Evolutionary conservation across 2,329 filamentous ascomycete genomes (phyloP).

Genomic region (Aureobasidium sp.): DNA sequence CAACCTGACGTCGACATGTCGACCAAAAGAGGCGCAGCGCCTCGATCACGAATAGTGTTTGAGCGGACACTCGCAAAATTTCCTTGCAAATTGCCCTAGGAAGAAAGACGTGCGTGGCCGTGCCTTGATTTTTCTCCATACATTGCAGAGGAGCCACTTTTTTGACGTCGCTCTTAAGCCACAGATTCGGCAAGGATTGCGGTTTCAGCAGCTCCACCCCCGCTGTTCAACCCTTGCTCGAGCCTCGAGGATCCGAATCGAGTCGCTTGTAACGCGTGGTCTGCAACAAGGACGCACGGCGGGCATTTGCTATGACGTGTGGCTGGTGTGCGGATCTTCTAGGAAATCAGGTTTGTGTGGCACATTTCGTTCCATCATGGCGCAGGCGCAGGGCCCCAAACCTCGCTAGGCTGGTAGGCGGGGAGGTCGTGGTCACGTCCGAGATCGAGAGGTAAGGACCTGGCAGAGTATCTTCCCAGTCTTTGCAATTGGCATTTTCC

Average conservation of each 20-base stretch:
- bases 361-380: slow-evolving; percentile 8
- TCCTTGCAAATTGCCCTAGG: background rate
- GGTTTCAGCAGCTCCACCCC: background rate
- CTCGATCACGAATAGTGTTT: slow-evolving; percentile 8
- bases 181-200: slow-evolving; percentile 1
- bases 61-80: background rate
- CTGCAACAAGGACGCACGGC: background rate
- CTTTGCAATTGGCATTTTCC: background rate
- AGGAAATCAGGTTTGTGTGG: slow-evolving; percentile 15
- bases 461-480: background rate
- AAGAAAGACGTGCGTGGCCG: background rate
- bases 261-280: slow-evolving; percentile 2
- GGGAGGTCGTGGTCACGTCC: background rate
- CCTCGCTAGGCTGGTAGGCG: background rate
- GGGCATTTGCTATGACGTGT: slow-evolving; percentile 9
- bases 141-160: background rate
- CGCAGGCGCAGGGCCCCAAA: background rate
- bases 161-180: background rate
- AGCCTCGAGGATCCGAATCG: background rate
- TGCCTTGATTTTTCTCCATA: slow-evolving; percentile 1
- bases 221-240: background rate
- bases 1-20: slow-evolving; percentile 9
- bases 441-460: background rate
- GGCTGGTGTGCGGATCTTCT: slow-evolving; percentile 10
- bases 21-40: background rate